Conservation (phyloP, 2,329 filamentous ascomycete species). For the Trichoderma oligosporum region DNA sequence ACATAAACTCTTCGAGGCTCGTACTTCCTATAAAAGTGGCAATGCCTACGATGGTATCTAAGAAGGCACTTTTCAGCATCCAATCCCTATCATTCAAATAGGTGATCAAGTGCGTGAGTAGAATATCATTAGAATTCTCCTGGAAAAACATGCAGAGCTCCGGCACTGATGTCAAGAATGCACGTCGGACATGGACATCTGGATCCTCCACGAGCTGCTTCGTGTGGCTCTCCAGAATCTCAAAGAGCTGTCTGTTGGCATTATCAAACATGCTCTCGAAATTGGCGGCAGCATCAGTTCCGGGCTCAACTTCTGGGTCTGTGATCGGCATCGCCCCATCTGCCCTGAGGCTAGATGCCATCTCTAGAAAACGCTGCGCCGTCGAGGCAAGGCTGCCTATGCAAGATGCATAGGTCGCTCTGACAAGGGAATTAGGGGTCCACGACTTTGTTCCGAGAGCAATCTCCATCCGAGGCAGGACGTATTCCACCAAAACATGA, state of each 20-base stretch:
- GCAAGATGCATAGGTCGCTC: constrained; percentile 90
- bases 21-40: constrained; percentile 84
- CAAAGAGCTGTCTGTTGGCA: constrained; percentile 75
- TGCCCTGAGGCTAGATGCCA: constrained; percentile 81
- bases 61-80: constrained; percentile 95
- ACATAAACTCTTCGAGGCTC: constrained; percentile 88
- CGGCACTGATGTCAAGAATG: constrained; percentile 87
- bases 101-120: constrained; percentile 92
- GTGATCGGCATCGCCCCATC: constrained; percentile 75
- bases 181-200: constrained; percentile 80
- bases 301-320: constrained; percentile 76
- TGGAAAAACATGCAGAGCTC: constrained; percentile 94
- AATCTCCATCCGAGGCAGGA: constrained; percentile 60
- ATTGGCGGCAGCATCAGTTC: constrained; percentile 60
- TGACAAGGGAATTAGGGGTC: constrained; percentile 63
- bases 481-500: constrained; percentile 65
- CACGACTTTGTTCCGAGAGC: constrained; percentile 45
- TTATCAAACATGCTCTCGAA: constrained; percentile 85
- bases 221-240: constrained; percentile 81
- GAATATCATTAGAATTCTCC: constrained; percentile 89
- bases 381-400: constrained; percentile 84
- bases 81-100: constrained; percentile 96
- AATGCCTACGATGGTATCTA: constrained; percentile 91
- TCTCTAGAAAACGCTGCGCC: constrained; percentile 79
- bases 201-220: constrained; percentile 85